Evolutionary conservation across 2,329 filamentous ascomycete species (phyloP).

Genomic region (Aspergillus sp.): DNA sequence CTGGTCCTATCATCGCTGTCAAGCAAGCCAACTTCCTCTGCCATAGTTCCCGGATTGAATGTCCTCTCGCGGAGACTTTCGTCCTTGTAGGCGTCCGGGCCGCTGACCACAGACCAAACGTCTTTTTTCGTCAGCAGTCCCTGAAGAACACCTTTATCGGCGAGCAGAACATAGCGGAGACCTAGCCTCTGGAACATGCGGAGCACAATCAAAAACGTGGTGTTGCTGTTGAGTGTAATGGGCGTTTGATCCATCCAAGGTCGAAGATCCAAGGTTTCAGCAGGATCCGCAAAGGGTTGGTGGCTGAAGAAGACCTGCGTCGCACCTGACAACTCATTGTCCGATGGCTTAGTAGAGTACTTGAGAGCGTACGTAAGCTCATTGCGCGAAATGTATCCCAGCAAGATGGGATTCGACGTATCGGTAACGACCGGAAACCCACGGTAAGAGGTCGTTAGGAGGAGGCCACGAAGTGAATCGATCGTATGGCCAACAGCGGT

Average conservation of each 20-base stretch:
- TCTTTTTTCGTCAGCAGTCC: constrained; percentile 97
- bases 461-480: constrained; percentile 67
- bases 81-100: constrained; percentile 58
- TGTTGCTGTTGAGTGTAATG: constrained; percentile 78
- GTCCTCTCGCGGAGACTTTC: constrained; percentile 32
- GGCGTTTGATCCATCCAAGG: constrained; percentile 99
- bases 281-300: constrained; percentile 76
- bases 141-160: constrained; percentile 75
- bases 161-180: constrained; percentile 84
- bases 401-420: constrained; percentile 71
- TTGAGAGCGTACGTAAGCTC: constrained; percentile 82
- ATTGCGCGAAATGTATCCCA: constrained; percentile 91
- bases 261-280: constrained; percentile 77
- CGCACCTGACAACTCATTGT: constrained; percentile 60
- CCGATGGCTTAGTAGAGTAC: constrained; percentile 54
- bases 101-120: constrained; percentile 89
- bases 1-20: constrained; percentile 35
- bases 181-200: constrained; percentile 95
- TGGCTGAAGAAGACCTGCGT: constrained; percentile 84
- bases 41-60: constrained; percentile 28
- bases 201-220: constrained; percentile 79
- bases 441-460: constrained; percentile 74
- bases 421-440: constrained; percentile 90
- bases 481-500: constrained; percentile 88
- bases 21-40: constrained; percentile 43